These are phyloP conservation scores for Carex arenaria DNA, from an alignment of 202 grass and related monocot genomes.

Conservation along the genomic window DNA sequence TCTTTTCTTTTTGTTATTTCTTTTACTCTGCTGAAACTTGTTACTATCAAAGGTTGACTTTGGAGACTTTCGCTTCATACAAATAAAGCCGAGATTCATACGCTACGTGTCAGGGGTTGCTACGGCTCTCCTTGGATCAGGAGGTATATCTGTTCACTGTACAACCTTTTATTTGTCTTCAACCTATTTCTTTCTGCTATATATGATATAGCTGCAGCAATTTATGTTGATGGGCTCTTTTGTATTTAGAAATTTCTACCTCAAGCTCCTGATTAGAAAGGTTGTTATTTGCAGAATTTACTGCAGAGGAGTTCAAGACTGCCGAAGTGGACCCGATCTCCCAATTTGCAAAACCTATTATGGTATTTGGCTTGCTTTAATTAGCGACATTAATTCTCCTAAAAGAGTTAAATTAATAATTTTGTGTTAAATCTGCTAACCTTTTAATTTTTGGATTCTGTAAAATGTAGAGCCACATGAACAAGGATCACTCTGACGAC, in stretches of 20 bases:
- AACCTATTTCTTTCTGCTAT: conserved; percentile 1
- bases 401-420: conserved; percentile 4
- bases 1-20: too few relatives aligned
- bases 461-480: conserved; percentile 76
- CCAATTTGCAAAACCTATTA: conserved; percentile 79
- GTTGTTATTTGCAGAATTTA: conserved; percentile 55
- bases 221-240: not conserved
- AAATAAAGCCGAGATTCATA: conserved; percentile 76
- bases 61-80: conserved; percentile 81
- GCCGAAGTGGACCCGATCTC: conserved; percentile 84
- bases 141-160: conserved; percentile 40
- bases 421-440: not conserved
- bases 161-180: not conserved
- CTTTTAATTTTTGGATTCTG: conserved; percentile 16
- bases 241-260: not conserved
- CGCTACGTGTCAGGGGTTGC: conserved; percentile 88
- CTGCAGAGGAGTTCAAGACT: conserved; percentile 62
- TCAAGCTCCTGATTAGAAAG: not conserved
- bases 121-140: conserved; percentile 84
- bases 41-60: conserved; percentile 83
- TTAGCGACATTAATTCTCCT: not conserved
- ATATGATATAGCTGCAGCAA: not conserved
- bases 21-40: conserved; percentile 20
- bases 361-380: conserved; percentile 28
- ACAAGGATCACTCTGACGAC: conserved; percentile 91